These are phyloP conservation scores for Globisporangium uncinulatum DNA, from an alignment of 352 stramenopile genomes.

Conservation along the genomic window DNA sequence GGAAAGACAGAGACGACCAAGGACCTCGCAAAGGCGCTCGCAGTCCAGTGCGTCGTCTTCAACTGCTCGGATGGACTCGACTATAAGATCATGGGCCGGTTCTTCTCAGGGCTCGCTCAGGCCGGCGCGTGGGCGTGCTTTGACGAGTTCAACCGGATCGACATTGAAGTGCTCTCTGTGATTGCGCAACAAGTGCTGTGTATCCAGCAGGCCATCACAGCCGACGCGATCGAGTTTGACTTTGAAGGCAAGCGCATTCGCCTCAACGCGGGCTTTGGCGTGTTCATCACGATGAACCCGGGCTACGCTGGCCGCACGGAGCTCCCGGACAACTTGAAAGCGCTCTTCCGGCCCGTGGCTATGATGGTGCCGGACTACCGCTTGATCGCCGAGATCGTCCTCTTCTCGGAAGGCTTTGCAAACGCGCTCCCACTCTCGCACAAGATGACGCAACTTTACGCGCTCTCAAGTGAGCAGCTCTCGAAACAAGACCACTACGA, in stretches of 20 bases:
- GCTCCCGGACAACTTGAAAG: constrained; percentile 93
- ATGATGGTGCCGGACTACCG: constrained; percentile 96
- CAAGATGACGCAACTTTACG: constrained; percentile 94
- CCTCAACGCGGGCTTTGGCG: constrained; percentile 89
- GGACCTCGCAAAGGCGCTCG: constrained; percentile 92
- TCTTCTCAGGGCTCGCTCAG: constrained; percentile 93
- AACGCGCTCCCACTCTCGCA: constrained; percentile 90
- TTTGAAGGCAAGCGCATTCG: constrained; percentile 93
- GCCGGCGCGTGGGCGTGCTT: constrained; percentile 94
- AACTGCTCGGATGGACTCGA: constrained; percentile 95
- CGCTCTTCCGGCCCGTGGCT: constrained; percentile 90
- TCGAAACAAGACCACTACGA: constrained; percentile 95
- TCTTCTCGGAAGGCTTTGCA: constrained; percentile 93
- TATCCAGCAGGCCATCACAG: constrained; percentile 93
- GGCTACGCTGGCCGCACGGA: constrained; percentile 91
- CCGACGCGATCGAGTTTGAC: constrained; percentile 85
- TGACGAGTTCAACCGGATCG: constrained; percentile 96
- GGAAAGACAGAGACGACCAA: constrained; percentile 95
- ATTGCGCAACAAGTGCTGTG: constrained; percentile 95
- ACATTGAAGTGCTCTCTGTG: constrained; percentile 94
- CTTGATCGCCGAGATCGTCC: constrained; percentile 93
- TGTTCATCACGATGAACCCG: constrained; percentile 96
- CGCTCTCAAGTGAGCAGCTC: constrained; percentile 90
- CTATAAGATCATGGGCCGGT: constrained; percentile 96
- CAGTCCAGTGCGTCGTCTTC: constrained; percentile 94